These are phyloP conservation scores for Aspergillus hiratsukae DNA, from an alignment of 2,329 filamentous ascomycete genomes.

Conservation along the genomic window DNA sequence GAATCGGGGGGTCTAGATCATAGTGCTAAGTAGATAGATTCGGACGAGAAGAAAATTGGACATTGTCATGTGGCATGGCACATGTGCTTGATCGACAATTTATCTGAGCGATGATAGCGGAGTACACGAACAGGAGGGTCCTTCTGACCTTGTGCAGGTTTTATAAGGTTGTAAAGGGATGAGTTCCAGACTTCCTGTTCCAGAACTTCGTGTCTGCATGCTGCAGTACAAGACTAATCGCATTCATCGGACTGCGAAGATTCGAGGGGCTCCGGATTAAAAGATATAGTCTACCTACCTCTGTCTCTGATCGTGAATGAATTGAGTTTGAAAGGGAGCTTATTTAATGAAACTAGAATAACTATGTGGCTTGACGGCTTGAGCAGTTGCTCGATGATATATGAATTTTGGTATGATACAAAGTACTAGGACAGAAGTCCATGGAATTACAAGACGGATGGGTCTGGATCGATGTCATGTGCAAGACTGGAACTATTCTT, in stretches of 20 bases:
- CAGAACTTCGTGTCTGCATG: neutral
- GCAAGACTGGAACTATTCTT: slow-evolving; percentile 14
- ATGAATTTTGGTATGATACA: too few relatives aligned
- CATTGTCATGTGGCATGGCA: slow-evolving; percentile 14
- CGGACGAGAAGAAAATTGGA: slow-evolving; percentile 14
- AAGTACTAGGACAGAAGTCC: slow-evolving; percentile 7
- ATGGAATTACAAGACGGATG: slow-evolving; percentile 10
- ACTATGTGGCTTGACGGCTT: too few relatives aligned
- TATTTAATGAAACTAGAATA: neutral
- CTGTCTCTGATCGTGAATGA: neutral
- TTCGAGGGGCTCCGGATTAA: neutral
- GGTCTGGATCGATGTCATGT: slow-evolving; percentile 15
- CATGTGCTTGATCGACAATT: slow-evolving; percentile 12
- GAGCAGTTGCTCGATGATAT: neutral
- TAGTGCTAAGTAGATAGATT: neutral
- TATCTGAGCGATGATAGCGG: slow-evolving; percentile 5
- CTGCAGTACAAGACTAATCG: neutral
- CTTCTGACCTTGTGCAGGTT: slow-evolving; percentile 4
- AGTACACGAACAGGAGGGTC: slow-evolving; percentile 8
- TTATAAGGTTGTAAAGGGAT: neutral
- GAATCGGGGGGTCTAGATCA: slow-evolving; percentile 7
- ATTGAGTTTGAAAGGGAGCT: neutral
- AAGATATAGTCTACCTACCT: neutral
- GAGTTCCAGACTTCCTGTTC: neutral
- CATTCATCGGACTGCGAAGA: too few relatives aligned